A percentile compares a stretch with the other conserved stretches of the same genome.
phyloP scores from a whole-genome alignment of 768 basidiomycete genomes.

The Chalciporus sphaerocephalus region DNA sequence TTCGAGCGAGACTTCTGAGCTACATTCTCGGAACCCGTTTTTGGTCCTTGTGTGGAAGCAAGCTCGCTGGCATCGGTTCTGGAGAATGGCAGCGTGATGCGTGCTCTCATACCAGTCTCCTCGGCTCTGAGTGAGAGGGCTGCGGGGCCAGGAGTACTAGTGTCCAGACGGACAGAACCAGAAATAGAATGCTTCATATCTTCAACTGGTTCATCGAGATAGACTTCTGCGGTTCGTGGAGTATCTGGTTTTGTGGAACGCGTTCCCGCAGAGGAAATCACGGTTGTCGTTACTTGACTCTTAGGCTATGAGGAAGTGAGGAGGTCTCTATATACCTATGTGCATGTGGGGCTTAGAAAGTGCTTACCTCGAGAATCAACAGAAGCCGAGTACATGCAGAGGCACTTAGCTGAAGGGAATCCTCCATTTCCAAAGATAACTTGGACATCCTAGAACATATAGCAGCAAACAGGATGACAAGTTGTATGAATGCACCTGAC shows the following conservation, averaged over 20 bases:
- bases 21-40: background rate
- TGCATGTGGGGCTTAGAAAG: background rate
- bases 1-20: constrained; percentile 10
- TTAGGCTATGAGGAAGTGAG: constrained; percentile 13
- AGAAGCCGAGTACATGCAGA: constrained; percentile 28
- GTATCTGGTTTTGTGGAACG: background rate
- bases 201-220: constrained; percentile 7
- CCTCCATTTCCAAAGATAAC: constrained; percentile 42
- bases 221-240: background rate
- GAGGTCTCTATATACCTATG: constrained; percentile 2
- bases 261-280: background rate
- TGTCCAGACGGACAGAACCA: background rate
- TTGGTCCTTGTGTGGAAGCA: background rate
- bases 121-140: background rate
- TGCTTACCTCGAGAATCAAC: constrained; percentile 32
- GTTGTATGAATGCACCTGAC: constrained; percentile 67
- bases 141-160: background rate
- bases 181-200: constrained; percentile 16
- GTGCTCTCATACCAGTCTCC: background rate
- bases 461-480: constrained; percentile 58
- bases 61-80: background rate
- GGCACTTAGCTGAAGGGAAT: constrained; percentile 32
- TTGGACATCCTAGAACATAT: constrained; percentile 54
- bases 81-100: background rate
- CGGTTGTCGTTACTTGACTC: background rate